phyloP scores from a whole-genome alignment of 495 filamentous ascomycete species.

The Hypoxylon rickii region DNA sequence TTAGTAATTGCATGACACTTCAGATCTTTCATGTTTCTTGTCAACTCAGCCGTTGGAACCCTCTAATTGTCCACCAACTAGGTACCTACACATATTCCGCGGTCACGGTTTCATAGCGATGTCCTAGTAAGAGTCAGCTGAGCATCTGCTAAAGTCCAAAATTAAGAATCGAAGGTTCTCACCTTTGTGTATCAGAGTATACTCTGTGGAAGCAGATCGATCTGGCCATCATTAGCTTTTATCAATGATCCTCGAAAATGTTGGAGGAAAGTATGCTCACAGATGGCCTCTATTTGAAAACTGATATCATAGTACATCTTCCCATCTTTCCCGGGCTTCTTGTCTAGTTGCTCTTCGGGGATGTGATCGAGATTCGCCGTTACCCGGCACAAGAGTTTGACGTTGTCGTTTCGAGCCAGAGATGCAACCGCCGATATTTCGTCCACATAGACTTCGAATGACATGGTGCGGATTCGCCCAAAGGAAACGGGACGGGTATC shows the following conservation, averaged over 20 bases:
- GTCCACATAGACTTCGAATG: constrained; percentile 36
- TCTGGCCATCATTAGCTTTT: background rate
- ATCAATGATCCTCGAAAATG: background rate
- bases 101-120: constrained; percentile 40
- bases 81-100: constrained; percentile 40
- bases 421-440: constrained; percentile 27
- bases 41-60: background rate
- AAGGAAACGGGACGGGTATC: constrained; percentile 26
- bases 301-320: constrained; percentile 37
- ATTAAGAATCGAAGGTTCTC: background rate
- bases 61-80: background rate
- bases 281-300: constrained; percentile 40
- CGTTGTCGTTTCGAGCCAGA: constrained; percentile 31
- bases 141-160: too few species aligned
- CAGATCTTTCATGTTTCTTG: background rate
- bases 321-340: constrained; percentile 34
- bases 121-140: constrained; percentile 9
- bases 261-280: background rate
- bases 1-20: background rate
- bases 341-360: constrained; percentile 30
- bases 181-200: constrained; percentile 42
- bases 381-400: constrained; percentile 31
- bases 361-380: constrained; percentile 40
- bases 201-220: constrained; percentile 41
- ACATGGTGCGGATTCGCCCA: constrained; percentile 33